Evolutionary conservation across 148 eudicot genomes (phyloP), one percentile per base, ranked within the genome.

Genomic region (Chenopodium suecicum): DNA sequence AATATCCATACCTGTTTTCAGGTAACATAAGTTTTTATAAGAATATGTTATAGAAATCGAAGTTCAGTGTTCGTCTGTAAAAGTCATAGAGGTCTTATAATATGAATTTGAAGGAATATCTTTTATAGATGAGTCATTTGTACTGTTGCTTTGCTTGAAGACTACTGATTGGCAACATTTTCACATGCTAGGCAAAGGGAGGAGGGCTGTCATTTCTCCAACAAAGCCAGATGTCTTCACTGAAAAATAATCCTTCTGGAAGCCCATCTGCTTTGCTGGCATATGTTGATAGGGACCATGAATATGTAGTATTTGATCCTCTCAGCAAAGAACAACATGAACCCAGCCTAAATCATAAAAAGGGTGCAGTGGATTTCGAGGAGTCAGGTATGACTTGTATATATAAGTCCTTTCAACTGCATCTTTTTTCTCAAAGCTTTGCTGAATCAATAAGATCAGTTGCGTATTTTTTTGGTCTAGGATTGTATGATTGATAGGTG

Each of bases 271-370:
- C 79, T 27, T 73, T 90, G 64, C 91, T 96, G 66, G 95, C 89
- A 10, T 94, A 90, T 75, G 62, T 92, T 29, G 89, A 92, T 83
- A 71, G 87, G 56, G 86, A 90, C 83, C 94, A 89, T 77, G 97
- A 96, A 83, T 96, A 91, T 74, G 83, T 89, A 32, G 70, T 96
- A 74, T 96, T 96, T 83, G 87, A 94, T 78, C 98, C 98, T 47
- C 77, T 71, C 65, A 87, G 82, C 76, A 83, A 81, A 74, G 90
- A 91, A 73, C 85, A 73, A 64, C 75, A 27, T 63, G 85, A 89
- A 76, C 73, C 76, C 23, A 80, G 54, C 50, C 63, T 86, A 76
- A 75, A 83, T 77, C 85, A 66, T 62, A 80, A 70, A 70, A 80
- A 80, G 44, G 87, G 74, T 70, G 78, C n/a, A 13, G 27, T 44